phyloP scores from a whole-genome alignment of 108 stramenopile species.

The Schizochytrium sp. region DNA sequence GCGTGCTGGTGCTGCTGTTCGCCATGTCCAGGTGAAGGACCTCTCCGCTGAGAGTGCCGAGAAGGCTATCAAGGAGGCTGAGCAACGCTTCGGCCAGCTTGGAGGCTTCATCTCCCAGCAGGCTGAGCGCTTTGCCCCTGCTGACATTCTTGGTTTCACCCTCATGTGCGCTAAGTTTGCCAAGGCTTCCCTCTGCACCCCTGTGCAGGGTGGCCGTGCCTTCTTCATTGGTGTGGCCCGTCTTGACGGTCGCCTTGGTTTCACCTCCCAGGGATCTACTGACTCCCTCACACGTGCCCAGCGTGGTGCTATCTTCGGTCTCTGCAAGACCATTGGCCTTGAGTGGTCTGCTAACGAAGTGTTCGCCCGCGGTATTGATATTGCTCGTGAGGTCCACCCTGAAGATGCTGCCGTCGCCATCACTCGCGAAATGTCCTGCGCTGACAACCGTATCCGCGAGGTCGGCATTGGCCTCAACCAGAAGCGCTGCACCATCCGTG shows the following conservation, averaged over 20 bases:
- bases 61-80: slow-evolving; percentile 37
- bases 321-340: slow-evolving; percentile 42
- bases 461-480: slow-evolving; percentile 23
- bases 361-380: slow-evolving; percentile 2
- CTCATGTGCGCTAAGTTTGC: slow-evolving; percentile 24
- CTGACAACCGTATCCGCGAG: slow-evolving; percentile 25
- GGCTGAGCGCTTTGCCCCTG: slow-evolving; percentile 16
- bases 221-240: slow-evolving; percentile 15
- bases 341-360: slow-evolving; percentile 18
- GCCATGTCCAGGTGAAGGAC: slow-evolving; percentile 26
- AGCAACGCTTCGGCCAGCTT: slow-evolving; percentile 18
- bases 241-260: slow-evolving; percentile 35
- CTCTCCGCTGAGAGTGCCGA: slow-evolving; percentile 27
- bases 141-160: neutral
- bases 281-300: slow-evolving; percentile 11
- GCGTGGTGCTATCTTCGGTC: slow-evolving; percentile 42
- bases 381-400: neutral
- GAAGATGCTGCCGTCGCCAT: slow-evolving; percentile 29
- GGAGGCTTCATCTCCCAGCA: slow-evolving; percentile 45
- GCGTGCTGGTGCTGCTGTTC: slow-evolving; percentile 33
- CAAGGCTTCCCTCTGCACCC: slow-evolving; percentile 31
- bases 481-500: slow-evolving; percentile 46
- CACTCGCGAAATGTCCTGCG: slow-evolving; percentile 24
- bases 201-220: slow-evolving; percentile 7
- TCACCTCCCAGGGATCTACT: neutral